Evolutionary conservation across 768 basidiomycete species (phyloP), one percentile per base, ranked within the genome.

Genomic region (Chalciporus pseudorubinellus): DNA sequence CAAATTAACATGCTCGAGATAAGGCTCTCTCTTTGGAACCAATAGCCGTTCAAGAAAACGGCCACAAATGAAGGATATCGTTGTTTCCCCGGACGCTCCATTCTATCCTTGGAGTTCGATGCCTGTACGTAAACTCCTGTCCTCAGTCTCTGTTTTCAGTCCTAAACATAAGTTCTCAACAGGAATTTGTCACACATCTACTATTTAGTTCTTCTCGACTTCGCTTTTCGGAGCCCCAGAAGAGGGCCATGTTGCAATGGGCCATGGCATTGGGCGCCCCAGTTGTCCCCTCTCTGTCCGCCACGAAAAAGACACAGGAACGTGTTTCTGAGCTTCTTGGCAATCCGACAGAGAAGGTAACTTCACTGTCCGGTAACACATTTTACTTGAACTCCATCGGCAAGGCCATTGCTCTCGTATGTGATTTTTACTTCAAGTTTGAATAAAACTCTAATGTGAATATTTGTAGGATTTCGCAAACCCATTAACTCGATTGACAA

Each of bases 41-140:
- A 26, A 26, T 26, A 26, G 9, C 26, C 26, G 9, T 26, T 26
- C 26, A 7, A 26, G 26, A 21, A 26, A 29, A 26, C 24, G 42
- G 29, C 18, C 13, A 14, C 18, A 18, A 14, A 44, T 33, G 22
- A 40, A 26, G 34, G 20, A 29, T 10, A 60, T 70, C 46, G 48
- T 74, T 70, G 44, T 71, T 72, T 63, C 67, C 68, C 77, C 78
- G 18, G 33, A 49, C 34, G 22, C 20, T 40, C 47, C 52, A 44
- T 22, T 2, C 3, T 53, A 49, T 34, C 48, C 52, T 22, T 53
- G 52, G 52, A 13, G 47, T 42, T 34, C 47, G 24, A 49, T 40
- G 42, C 21, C 24, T 6, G 48, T 53, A 49, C 31, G 52, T 43
- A 24, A 39, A 16, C 28, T 41, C 42, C 6, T 10, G 14, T 20